These are phyloP conservation scores for Mycena vitilis DNA, from an alignment of 768 basidiomycete species.

Conservation along the genomic window DNA sequence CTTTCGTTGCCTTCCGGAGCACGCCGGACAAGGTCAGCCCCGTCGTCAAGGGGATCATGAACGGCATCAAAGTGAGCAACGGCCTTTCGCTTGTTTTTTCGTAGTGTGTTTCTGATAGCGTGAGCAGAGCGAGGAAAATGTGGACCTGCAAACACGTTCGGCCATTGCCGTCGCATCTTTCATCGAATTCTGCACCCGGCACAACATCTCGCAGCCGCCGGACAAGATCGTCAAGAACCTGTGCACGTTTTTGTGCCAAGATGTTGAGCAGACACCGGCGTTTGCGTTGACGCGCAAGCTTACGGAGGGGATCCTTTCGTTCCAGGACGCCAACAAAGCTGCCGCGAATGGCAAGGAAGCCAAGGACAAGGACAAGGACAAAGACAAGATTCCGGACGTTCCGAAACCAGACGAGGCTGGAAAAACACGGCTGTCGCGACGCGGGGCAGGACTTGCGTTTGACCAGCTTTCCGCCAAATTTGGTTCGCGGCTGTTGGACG, in stretches of 20 bases:
- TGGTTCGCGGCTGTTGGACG: conserved; percentile 74
- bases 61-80: conserved; percentile 87
- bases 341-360: conserved; percentile 47
- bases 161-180: conserved; percentile 90
- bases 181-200: conserved; percentile 83
- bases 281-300: conserved; percentile 76
- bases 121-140: conserved; percentile 84
- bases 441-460: conserved; percentile 90
- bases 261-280: conserved; percentile 88
- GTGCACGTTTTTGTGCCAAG: conserved; percentile 96
- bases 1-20: conserved; percentile 86
- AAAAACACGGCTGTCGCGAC: conserved; percentile 78
- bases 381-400: conserved; percentile 52
- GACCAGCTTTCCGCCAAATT: conserved; percentile 81
- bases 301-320: conserved; percentile 82
- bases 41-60: conserved; percentile 97
- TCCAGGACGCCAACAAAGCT: conserved; percentile 58
- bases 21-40: conserved; percentile 96
- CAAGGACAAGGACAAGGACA: conserved; percentile 57
- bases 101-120: conserved; percentile 17
- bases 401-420: conserved; percentile 65
- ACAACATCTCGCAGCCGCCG: conserved; percentile 83
- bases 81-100: fast-evolving
- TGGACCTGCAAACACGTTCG: conserved; percentile 88
- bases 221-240: conserved; percentile 98